A percentile compares a stretch with the other conserved stretches of the same genome.
phyloP scores from a whole-genome alignment of 163 green algal species.

The Volvox carteri region DNA sequence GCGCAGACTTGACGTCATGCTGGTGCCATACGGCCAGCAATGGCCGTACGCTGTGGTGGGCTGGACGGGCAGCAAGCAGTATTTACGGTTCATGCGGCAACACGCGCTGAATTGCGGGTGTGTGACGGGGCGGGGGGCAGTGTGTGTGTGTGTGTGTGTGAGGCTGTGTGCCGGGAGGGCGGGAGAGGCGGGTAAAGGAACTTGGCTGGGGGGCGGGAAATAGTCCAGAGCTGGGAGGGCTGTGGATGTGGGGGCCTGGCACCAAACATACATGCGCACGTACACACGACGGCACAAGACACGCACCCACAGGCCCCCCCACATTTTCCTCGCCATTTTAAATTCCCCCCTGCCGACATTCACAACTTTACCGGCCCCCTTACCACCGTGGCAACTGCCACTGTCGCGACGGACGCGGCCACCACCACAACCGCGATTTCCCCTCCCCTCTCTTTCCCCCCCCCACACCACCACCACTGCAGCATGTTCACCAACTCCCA shows the following conservation, averaged over 20 bases:
- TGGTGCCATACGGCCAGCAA: constrained; percentile 48
- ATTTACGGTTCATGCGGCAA: constrained; percentile 61
- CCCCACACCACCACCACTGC: no score
- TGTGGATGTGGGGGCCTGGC: no score
- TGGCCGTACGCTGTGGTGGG: constrained; percentile 63
- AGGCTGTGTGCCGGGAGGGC: not conserved
- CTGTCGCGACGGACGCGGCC: no score
- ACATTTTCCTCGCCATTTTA: no score
- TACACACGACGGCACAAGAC: no score
- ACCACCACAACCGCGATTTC: no score
- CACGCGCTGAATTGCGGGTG: constrained; percentile 61
- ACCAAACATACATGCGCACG: no score
- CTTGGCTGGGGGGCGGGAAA: not conserved
- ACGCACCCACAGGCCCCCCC: no score
- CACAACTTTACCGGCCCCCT: no score
- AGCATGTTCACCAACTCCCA: constrained; percentile 52
- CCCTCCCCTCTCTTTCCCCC: not conserved
- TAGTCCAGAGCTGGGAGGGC: no score
- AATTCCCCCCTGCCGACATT: no score
- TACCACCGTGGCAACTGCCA: not conserved
- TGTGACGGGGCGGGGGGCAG: not conserved
- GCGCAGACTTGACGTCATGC: constrained; percentile 61
- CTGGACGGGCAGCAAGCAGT: constrained; percentile 66
- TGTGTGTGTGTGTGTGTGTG: not conserved
- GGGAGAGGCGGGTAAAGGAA: not conserved